These are phyloP conservation scores for Fusarium musae DNA, from an alignment of 2,329 filamentous ascomycete genomes.

Conservation along the genomic window DNA sequence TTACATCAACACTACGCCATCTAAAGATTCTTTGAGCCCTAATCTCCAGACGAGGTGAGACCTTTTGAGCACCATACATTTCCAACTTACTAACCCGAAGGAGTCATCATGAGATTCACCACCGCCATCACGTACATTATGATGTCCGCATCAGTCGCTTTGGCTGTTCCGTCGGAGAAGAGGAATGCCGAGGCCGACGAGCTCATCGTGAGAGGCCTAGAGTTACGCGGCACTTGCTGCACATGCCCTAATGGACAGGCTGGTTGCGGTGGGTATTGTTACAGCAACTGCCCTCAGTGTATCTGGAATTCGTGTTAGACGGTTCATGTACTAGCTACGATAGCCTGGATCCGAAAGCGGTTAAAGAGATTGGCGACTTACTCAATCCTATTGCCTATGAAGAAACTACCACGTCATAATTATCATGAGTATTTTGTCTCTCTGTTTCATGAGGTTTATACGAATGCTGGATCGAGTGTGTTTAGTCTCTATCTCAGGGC, in stretches of 20 bases:
- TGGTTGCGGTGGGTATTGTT: background rate
- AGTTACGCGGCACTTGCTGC: background rate
- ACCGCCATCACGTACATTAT: background rate
- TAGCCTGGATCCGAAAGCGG: rapidly evolving
- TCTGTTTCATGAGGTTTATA: no score
- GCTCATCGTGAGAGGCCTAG: background rate
- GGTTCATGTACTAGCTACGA: background rate
- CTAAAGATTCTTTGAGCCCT: rapidly evolving
- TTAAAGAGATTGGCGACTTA: background rate
- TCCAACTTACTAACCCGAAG: background rate
- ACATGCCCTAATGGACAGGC: background rate
- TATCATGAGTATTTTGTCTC: background rate
- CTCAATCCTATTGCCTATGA: background rate
- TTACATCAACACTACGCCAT: rapidly evolving
- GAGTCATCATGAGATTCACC: background rate
- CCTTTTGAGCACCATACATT: rapidly evolving
- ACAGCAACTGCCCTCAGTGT: background rate
- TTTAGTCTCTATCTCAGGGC: no score
- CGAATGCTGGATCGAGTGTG: no score
- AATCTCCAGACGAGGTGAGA: rapidly evolving
- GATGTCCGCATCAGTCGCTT: background rate
- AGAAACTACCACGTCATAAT: no score
- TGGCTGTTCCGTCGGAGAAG: background rate
- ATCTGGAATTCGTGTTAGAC: background rate
- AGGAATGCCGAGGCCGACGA: background rate